Evolutionary conservation across 108 stramenopile genomes (phyloP).

Genomic region (Cyclotella baltica): DNA sequence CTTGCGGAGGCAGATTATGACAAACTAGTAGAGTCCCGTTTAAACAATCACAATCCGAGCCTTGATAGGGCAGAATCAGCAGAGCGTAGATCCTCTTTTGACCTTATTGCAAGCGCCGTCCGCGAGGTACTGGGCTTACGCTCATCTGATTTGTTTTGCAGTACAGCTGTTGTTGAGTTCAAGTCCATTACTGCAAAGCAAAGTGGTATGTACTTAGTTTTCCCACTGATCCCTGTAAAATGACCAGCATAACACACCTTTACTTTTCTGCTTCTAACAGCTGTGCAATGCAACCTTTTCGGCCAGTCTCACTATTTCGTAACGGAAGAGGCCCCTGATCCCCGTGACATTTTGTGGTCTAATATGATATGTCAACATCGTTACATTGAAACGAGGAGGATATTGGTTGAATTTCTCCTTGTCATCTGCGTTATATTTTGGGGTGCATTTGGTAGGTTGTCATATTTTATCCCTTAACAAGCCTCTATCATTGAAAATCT

Average conservation of each 20-base stretch:
- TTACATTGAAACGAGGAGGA: conserved; percentile 48
- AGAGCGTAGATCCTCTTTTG: background rate
- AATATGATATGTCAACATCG: conserved; percentile 49
- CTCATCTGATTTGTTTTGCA: conserved; percentile 31
- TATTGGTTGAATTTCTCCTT: conserved; percentile 43
- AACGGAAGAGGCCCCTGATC: conserved; percentile 59
- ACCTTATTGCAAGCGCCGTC: conserved; percentile 10
- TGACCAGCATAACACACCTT: background rate
- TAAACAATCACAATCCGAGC: conserved; percentile 18
- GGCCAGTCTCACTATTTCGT: conserved; percentile 49
- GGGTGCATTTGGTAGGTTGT: background rate
- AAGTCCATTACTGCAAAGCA: conserved; percentile 65
- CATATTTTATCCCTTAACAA: background rate
- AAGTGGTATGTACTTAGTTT: conserved; percentile 52
- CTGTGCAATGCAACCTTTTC: conserved; percentile 58
- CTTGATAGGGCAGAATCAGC: conserved; percentile 1
- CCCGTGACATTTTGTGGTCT: conserved; percentile 63
- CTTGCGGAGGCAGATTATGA: conserved; percentile 29
- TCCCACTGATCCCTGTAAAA: background rate
- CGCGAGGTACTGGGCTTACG: conserved; percentile 19
- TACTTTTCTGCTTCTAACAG: conserved; percentile 25
- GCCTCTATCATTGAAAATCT: conserved; percentile 1
- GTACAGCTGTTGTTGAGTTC: conserved; percentile 68
- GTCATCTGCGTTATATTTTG: conserved; percentile 30
- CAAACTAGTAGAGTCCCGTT: conserved; percentile 33